Evolutionary conservation across 306 rosid genomes (phyloP).

Genomic region (Castanea mollissima): DNA sequence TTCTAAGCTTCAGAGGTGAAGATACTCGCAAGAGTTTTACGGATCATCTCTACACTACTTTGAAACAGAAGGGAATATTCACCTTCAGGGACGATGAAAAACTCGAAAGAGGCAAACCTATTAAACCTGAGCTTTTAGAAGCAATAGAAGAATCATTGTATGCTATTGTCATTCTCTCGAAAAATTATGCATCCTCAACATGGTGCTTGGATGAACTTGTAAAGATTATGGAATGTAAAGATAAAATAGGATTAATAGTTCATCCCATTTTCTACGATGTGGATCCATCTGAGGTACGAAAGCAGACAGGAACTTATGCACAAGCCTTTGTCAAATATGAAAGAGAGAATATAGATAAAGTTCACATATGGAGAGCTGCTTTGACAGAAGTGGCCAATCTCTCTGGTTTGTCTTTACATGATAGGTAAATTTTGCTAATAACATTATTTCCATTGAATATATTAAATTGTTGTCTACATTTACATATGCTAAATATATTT

Average conservation of each 20-base stretch:
- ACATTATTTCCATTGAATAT: no score
- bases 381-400: background rate
- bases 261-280: no score
- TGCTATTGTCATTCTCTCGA: background rate
- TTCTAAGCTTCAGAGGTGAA: background rate
- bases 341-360: background rate
- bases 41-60: no score
- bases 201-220: no score
- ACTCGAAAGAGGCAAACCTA: background rate
- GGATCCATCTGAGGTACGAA: background rate
- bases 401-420: background rate
- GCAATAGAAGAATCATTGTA: background rate
- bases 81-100: no score
- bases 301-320: background rate
- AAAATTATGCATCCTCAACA: no score
- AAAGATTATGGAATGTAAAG: no score
- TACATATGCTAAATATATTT: no score
- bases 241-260: no score
- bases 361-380: background rate
- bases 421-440: background rate
- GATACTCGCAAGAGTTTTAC: no score
- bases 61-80: no score
- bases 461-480: no score
- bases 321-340: background rate
- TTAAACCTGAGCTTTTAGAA: background rate